These are phyloP conservation scores for Psilocybe subaeruginosa DNA, from an alignment of 768 basidiomycete genomes.

Conservation along the genomic window DNA sequence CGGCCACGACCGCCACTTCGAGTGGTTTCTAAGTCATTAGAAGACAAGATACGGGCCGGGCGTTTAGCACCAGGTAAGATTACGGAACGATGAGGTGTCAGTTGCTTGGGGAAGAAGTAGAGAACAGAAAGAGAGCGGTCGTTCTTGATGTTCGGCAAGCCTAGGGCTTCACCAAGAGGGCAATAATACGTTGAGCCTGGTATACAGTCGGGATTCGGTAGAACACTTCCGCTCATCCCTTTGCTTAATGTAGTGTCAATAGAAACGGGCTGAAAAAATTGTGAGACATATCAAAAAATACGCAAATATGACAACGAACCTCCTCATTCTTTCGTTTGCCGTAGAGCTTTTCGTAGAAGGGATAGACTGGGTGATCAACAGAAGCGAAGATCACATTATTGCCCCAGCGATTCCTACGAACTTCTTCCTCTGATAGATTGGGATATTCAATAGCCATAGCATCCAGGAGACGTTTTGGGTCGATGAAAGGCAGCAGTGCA, in stretches of 20 bases:
- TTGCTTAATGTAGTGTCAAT: conserved; percentile 72
- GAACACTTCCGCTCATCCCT: conserved; percentile 79
- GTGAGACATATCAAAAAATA: neutral
- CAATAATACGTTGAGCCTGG: conserved; percentile 90
- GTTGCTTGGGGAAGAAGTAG: conserved; percentile 89
- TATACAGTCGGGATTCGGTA: conserved; percentile 86
- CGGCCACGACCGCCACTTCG: conserved; percentile 60
- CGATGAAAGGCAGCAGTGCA: conserved; percentile 94
- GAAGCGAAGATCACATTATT: conserved; percentile 81
- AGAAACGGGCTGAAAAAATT: conserved; percentile 61
- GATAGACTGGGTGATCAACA: conserved; percentile 85
- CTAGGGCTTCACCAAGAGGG: conserved; percentile 57
- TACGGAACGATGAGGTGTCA: conserved; percentile 82
- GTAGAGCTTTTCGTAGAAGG: conserved; percentile 87
- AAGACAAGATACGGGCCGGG: conserved; percentile 60
- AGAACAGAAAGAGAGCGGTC: conserved; percentile 86
- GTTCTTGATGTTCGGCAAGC: conserved; percentile 79
- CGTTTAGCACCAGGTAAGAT: conserved; percentile 75
- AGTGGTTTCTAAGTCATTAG: conserved; percentile 72
- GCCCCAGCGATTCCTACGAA: conserved; percentile 84
- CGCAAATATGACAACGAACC: conserved; percentile 43
- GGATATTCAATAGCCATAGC: conserved; percentile 76
- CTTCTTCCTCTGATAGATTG: conserved; percentile 80
- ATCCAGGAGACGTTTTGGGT: conserved; percentile 77
- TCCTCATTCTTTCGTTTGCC: conserved; percentile 84